Base-by-base conservation (phyloP, 83 land plant genomes). In the Picea mariana region DNA sequence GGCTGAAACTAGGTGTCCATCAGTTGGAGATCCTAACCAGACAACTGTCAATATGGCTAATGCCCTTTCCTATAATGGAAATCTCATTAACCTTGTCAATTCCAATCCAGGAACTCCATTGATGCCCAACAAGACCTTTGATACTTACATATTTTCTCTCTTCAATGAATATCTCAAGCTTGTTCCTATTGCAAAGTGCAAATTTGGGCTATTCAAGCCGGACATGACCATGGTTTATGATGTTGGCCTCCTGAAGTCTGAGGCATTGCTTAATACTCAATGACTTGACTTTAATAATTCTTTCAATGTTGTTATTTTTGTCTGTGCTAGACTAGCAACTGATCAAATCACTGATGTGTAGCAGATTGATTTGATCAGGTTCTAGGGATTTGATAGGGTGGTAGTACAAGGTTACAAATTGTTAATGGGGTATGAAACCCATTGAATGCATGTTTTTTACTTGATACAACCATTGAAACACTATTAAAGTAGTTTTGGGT, bases 1-100 rank as follows among this genome's bases (percentile, higher is more conserved):
- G 61, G 86, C 90, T 5, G 97, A 94, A 83, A 92, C 97, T 2
- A 92, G 95, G 12, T 94, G 97, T 95, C 92, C 97, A 4, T 87
- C 95, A 89, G 87, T 58, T 78, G 85, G 85, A 65, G 89, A 92
- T 79, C 40, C n/a, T n/a, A n/a, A n/a, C n/a, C 44, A 93, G 81
- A 31, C 79, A 1, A 86, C 75, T 1, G 87, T 81, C 34, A 86
- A 23, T 23, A 15, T 81, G 17, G 78, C 58, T 18, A 83, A 87
- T 79, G 94, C 98, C 1, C 9, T 13, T 0, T 15, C 85, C 0
- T 93, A 82, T 79, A 89, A 88, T 78, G 85, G 85, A 64, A 90
- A 92, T 79, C 82, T 95, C 58, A 47, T 90, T 4, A 81, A 64
- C 77, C 82, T 88, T 26, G 68, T 90, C 15, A 59, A 24, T 34